These are phyloP conservation scores for Carex parvula DNA, from an alignment of 176 grass and related monocot species.

Conservation along the genomic window DNA sequence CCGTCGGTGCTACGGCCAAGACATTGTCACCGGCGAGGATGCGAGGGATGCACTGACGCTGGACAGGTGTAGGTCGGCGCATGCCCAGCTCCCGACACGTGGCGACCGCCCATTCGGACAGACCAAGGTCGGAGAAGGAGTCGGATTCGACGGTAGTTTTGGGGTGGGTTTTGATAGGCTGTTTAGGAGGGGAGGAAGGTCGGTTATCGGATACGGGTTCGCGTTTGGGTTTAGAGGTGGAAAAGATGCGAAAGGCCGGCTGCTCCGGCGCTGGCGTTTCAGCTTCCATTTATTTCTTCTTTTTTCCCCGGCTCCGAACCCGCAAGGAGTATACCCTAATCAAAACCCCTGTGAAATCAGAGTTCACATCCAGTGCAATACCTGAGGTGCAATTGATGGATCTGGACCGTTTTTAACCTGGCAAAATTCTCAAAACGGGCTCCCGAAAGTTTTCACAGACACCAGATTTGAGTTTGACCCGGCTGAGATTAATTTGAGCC, in stretches of 20 bases:
- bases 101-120: slow-evolving; percentile 65
- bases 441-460: too few species aligned
- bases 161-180: neutral
- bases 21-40: slow-evolving; percentile 74
- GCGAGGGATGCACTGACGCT: slow-evolving; percentile 75
- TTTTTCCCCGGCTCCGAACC: neutral
- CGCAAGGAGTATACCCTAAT: neutral
- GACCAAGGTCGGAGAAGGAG: slow-evolving; percentile 64
- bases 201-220: slow-evolving; percentile 6
- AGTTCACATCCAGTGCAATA: too few species aligned
- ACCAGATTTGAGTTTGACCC: too few species aligned
- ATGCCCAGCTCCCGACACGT: slow-evolving; percentile 57
- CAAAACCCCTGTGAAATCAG: too few species aligned
- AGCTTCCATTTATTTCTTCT: slow-evolving; percentile 31
- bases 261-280: slow-evolving; percentile 8
- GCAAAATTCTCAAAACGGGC: too few species aligned
- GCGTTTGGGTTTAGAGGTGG: slow-evolving; percentile 40
- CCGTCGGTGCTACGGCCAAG: slow-evolving; percentile 75
- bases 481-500: too few species aligned
- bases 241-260: slow-evolving; percentile 43
- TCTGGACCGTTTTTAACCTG: too few species aligned
- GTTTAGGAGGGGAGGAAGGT: neutral
- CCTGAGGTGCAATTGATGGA: too few species aligned
- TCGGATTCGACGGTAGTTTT: slow-evolving; percentile 13
- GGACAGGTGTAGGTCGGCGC: slow-evolving; percentile 56